Conservation (phyloP, 306 rosid genomes). For the Cucurbita ficifolia region DNA sequence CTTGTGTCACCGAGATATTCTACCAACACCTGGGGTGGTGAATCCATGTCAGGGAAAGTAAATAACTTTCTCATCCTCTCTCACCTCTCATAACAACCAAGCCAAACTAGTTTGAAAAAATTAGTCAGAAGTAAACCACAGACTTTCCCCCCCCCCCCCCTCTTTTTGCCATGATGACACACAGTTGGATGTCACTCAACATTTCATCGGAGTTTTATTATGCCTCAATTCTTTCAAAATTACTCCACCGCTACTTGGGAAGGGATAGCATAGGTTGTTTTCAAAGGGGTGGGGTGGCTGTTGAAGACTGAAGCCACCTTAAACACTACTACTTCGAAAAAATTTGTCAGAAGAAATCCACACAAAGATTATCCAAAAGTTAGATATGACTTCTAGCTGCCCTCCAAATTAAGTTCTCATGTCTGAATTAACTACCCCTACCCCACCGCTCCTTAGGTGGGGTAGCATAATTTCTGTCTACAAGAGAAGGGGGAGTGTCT, state of each 20-base stretch:
- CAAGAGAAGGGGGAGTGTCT: neutral
- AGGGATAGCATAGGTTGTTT: neutral
- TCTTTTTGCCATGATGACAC: neutral
- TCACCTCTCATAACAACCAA: neutral
- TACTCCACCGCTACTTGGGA: neutral
- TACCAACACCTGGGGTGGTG: neutral
- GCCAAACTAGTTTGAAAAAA: neutral
- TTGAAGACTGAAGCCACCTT: neutral
- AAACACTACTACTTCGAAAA: neutral
- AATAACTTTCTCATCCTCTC: neutral
- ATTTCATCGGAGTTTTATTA: neutral
- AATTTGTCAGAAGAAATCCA: neutral
- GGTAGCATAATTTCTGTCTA: neutral
- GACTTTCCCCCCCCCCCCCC: too few relatives aligned
- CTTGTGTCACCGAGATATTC: neutral
- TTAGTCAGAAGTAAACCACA: neutral
- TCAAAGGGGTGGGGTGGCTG: neutral
- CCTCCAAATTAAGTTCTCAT: neutral
- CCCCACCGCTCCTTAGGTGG: neutral
- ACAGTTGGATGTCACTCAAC: neutral
- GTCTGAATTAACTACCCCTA: neutral
- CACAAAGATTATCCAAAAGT: neutral
- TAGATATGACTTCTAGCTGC: neutral
- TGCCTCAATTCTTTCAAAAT: neutral
- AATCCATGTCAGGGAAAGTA: neutral